These are phyloP conservation scores for Daldinia loculata DNA, from an alignment of 495 filamentous ascomycete genomes.

Conservation along the genomic window DNA sequence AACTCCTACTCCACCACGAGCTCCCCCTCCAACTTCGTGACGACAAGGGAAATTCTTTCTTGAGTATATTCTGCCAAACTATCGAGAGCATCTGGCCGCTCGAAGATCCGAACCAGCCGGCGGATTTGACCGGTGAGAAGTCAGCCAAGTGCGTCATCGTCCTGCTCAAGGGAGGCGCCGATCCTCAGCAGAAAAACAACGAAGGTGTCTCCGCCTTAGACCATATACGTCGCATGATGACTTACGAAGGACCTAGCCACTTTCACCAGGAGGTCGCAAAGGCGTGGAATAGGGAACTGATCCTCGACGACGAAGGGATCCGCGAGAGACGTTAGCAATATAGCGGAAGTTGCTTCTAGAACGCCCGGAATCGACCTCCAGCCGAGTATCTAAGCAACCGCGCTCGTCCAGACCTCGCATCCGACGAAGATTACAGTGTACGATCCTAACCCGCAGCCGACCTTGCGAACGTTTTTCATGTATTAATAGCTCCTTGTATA, in stretches of 20 bases:
- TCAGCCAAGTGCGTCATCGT: slow-evolving; percentile 4
- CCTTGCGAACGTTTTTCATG: background rate
- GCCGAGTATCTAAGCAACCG: background rate
- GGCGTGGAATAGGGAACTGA: slow-evolving; percentile 3
- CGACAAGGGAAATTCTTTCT: slow-evolving; percentile 23
- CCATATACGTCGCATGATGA: slow-evolving; percentile 18
- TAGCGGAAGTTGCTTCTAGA: no score
- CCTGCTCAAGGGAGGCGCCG: slow-evolving; percentile 1
- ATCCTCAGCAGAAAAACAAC: slow-evolving; percentile 6
- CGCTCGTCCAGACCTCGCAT: background rate
- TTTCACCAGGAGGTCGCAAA: slow-evolving; percentile 18
- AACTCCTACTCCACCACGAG: slow-evolving; percentile 4
- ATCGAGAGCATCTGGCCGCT: slow-evolving; percentile 12
- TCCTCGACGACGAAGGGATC: background rate
- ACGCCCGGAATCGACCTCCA: background rate
- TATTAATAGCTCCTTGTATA: background rate
- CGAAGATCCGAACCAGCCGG: slow-evolving; percentile 4
- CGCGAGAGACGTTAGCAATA: background rate
- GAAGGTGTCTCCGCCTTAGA: slow-evolving; percentile 22
- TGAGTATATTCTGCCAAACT: slow-evolving; percentile 28
- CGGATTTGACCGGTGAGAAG: slow-evolving; percentile 2
- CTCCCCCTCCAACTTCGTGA: slow-evolving; percentile 10
- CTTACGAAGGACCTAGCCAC: slow-evolving; percentile 24
- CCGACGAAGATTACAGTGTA: background rate
- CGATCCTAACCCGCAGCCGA: background rate